Percentiles rank a stretch among this genome's conserved stretches.
phyloP scores from a whole-genome alignment of 2,329 filamentous ascomycete species.

The Colletotrichum musicola region DNA sequence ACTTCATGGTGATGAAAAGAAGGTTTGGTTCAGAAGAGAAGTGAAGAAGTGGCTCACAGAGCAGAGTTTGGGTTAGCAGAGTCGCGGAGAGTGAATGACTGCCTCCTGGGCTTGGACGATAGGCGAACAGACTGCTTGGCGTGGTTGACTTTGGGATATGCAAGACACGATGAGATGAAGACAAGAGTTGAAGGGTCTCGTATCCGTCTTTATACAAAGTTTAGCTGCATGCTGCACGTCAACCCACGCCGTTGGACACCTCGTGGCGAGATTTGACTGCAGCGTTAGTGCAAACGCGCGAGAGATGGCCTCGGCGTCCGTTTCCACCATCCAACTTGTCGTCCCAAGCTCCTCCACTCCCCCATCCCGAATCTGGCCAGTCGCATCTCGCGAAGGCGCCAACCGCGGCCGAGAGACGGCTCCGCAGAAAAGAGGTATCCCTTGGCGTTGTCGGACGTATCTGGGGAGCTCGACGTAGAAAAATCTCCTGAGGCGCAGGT shows the following conservation, averaged over 20 bases:
- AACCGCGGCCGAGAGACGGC: neutral
- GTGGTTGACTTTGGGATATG: neutral
- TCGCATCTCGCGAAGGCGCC: constrained; percentile 20
- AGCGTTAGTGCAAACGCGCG: constrained; percentile 2
- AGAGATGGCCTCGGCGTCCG: constrained; percentile 13
- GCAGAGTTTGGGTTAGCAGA: constrained; percentile 5
- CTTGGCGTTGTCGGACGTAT: constrained; percentile 29
- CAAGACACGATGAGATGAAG: constrained; percentile 23
- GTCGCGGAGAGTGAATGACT: constrained; percentile 26
- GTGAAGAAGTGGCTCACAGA: neutral
- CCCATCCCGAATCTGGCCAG: constrained; percentile 10
- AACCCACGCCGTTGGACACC: constrained; percentile 1
- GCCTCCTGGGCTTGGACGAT: constrained; percentile 36
- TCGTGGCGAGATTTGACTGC: constrained; percentile 23
- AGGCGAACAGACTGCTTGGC: constrained; percentile 15
- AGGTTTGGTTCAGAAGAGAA: neutral
- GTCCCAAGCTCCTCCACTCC: constrained; percentile 18
- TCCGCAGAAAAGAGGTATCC: constrained; percentile 4
- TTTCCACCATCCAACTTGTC: constrained; percentile 15
- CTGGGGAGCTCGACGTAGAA: constrained; percentile 10
- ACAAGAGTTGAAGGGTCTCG: neutral
- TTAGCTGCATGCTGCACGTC: constrained; percentile 6
- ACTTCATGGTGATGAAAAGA: constrained; percentile 38
- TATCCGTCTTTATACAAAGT: constrained; percentile 32
- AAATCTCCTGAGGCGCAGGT: constrained; percentile 22